These are phyloP conservation scores for Volvox reticuliferus DNA, from an alignment of 139 green algal species.

Conservation along the genomic window DNA sequence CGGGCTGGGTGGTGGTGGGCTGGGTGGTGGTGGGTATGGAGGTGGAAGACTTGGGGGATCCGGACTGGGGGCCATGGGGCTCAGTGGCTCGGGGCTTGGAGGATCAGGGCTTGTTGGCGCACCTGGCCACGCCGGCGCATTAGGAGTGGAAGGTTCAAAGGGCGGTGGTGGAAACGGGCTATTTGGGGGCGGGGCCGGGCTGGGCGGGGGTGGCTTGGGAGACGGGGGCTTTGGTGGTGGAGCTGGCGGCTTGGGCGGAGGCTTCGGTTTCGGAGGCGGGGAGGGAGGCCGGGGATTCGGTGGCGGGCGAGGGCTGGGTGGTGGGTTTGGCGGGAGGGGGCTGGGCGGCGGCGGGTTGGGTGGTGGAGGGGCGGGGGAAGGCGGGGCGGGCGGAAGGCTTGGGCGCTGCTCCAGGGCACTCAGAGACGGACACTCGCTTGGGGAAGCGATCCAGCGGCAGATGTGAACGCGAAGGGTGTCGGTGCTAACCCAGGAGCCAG, in stretches of 20 bases:
- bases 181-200: not conserved
- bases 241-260: not conserved
- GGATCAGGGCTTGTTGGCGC: not conserved
- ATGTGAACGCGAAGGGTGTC: constrained; percentile 8
- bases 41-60: not conserved
- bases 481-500: not conserved
- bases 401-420: no score
- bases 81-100: not conserved
- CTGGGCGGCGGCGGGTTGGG: not conserved
- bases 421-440: not conserved
- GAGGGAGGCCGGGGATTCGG: not conserved
- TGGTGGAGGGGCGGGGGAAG: not conserved
- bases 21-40: not conserved
- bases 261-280: not conserved
- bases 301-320: not conserved
- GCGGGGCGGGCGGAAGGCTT: not conserved
- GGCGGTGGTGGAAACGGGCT: not conserved
- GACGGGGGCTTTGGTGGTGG: not conserved
- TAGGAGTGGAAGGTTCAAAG: not conserved
- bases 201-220: not conserved
- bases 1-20: not conserved
- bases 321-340: not conserved
- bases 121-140: not conserved
- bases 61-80: not conserved
- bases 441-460: not conserved